Evolutionary conservation across 306 rosid species (phyloP).

Genomic region (Begonia masoniana): DNA sequence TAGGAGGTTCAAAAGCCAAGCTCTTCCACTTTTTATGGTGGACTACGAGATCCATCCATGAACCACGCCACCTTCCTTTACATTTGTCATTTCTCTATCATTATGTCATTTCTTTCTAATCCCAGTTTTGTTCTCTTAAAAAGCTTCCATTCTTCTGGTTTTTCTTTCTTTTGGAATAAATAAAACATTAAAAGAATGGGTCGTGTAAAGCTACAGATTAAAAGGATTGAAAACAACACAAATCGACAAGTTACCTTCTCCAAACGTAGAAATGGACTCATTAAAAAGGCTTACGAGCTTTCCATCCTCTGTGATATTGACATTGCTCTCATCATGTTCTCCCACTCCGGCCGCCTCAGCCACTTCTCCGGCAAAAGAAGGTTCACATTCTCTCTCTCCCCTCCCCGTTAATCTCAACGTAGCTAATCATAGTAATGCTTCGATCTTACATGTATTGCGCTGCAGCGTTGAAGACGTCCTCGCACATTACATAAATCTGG

Average conservation of each 20-base stretch:
- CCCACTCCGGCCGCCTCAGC: constrained; percentile 38
- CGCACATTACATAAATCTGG: constrained; percentile 65
- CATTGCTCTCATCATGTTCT: constrained; percentile 60
- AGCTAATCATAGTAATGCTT: too few relatives aligned
- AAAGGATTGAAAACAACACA: constrained; percentile 45
- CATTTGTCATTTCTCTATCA: neutral
- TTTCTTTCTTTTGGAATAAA: neutral
- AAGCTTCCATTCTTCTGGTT: neutral
- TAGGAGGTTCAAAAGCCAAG: too few relatives aligned
- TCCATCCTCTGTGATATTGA: constrained; percentile 60
- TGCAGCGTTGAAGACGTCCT: constrained; percentile 82
- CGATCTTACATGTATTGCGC: neutral
- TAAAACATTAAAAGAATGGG: constrained; percentile 23
- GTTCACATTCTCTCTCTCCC: constrained; percentile 6
- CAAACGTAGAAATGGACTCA: constrained; percentile 62
- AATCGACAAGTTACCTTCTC: constrained; percentile 67
- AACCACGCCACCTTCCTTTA: too few relatives aligned
- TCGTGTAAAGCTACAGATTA: constrained; percentile 60
- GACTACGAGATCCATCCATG: too few relatives aligned
- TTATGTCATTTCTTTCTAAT: neutral
- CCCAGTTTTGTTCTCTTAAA: neutral
- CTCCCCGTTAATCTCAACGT: too few relatives aligned
- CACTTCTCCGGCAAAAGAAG: constrained; percentile 54
- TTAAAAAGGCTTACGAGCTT: constrained; percentile 57
- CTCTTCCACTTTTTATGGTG: too few relatives aligned